Evolutionary conservation across 768 basidiomycete genomes (phyloP).

Genomic region (Termitomyces heimii): DNA sequence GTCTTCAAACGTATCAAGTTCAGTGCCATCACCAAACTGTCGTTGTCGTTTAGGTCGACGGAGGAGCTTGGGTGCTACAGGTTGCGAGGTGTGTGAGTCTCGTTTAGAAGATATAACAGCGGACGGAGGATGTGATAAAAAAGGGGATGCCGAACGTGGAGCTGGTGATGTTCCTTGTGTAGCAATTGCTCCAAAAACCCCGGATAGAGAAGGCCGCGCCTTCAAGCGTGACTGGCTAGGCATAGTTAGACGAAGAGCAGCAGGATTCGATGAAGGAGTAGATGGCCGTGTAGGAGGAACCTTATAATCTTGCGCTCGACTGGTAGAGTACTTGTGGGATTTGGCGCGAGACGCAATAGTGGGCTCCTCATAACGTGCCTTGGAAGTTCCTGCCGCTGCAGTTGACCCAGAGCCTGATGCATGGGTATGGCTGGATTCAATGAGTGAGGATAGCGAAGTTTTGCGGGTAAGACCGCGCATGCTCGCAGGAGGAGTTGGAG

Average conservation of each 20-base stretch:
- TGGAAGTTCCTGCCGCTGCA: conserved; percentile 29
- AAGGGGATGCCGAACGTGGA: conserved; percentile 14
- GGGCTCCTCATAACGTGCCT: conserved; percentile 66
- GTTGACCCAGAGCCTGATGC: conserved; percentile 47
- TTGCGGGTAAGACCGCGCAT: conserved; percentile 65
- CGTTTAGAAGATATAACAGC: conserved; percentile 39
- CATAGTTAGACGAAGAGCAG: conserved; percentile 80
- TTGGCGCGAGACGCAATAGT: conserved; percentile 82
- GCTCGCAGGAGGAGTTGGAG: conserved; percentile 61
- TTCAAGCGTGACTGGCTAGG: conserved; percentile 77
- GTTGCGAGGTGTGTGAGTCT: conserved; percentile 30
- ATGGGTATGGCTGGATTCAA: conserved; percentile 54
- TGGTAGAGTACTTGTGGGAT: conserved; percentile 57
- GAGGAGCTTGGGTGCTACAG: conserved; percentile 57
- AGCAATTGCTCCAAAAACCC: conserved; percentile 57
- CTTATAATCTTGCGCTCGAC: conserved; percentile 60
- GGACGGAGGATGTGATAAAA: conserved; percentile 49
- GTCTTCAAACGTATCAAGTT: conserved; percentile 85
- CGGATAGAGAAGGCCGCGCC: conserved; percentile 68
- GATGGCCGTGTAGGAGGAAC: conserved; percentile 75
- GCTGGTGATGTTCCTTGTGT: conserved; percentile 54
- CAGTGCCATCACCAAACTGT: conserved; percentile 83
- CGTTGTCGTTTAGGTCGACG: conserved; percentile 72
- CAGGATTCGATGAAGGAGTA: conserved; percentile 74
- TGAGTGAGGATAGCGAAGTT: conserved; percentile 71